Percentiles rank a stretch among this genome's conserved stretches.
phyloP scores from a whole-genome alignment of 371 early-diverging fungal species.

The Actinomortierella ambigua region DNA sequence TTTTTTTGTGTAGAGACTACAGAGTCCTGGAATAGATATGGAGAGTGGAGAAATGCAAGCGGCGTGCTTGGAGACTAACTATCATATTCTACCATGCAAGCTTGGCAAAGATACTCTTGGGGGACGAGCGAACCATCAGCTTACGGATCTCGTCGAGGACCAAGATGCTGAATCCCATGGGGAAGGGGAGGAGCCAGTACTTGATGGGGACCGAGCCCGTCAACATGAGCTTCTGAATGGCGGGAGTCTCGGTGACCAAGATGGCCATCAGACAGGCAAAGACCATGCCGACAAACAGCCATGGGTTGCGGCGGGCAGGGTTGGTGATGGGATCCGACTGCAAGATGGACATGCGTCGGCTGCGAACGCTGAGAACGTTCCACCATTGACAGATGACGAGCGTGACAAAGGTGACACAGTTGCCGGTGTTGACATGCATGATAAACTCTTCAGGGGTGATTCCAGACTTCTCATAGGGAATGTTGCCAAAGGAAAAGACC shows the following conservation, averaged over 20 bases:
- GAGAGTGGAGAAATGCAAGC: no score
- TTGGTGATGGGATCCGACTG: conserved; percentile 61
- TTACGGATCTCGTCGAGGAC: conserved; percentile 65
- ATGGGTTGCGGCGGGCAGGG: conserved; percentile 53
- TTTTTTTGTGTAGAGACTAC: no score
- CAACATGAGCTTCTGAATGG: conserved; percentile 62
- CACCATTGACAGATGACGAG: conserved; percentile 70
- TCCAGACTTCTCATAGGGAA: conserved; percentile 51
- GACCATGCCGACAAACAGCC: conserved; percentile 53
- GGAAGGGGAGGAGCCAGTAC: conserved; percentile 76
- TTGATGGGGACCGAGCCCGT: conserved; percentile 69
- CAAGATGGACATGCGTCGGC: conserved; percentile 61
- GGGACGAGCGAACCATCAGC: conserved; percentile 50
- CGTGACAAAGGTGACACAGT: conserved; percentile 68
- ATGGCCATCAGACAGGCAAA: conserved; percentile 56
- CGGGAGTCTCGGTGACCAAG: conserved; percentile 62
- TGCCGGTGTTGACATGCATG: conserved; percentile 53
- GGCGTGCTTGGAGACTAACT: no score
- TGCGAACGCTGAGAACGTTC: conserved; percentile 64
- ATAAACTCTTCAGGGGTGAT: conserved; percentile 51
- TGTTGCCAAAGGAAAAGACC: conserved; percentile 59
- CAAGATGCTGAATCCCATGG: conserved; percentile 58
- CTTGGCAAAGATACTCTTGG: conserved; percentile 50
- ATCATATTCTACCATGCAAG: conserved; percentile 46
- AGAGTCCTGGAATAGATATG: no score